A percentile compares a stretch with the other conserved stretches of the same genome.
Conservation (phyloP, 441 rosid genomes). For the Geranium incanum region DNA sequence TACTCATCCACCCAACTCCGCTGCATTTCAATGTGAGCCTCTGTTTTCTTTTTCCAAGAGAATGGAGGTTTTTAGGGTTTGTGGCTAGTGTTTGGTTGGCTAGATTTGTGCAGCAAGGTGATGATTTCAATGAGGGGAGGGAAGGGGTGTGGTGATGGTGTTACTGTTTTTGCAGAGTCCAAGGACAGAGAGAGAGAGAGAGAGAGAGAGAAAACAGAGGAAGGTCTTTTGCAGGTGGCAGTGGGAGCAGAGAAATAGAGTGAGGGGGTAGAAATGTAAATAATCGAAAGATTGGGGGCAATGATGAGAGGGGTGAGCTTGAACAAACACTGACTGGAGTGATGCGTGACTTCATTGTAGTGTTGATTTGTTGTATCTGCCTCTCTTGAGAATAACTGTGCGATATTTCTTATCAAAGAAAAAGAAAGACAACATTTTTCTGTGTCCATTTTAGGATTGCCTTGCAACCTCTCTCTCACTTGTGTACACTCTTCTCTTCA, state of each 20-base stretch:
- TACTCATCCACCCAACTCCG: slow-evolving; percentile 37
- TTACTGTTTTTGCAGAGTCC: slow-evolving; percentile 3
- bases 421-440: not conserved
- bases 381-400: not conserved
- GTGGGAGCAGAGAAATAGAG: slow-evolving; percentile 1
- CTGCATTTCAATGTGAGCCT: slow-evolving; percentile 24
- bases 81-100: not conserved
- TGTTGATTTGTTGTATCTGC: slow-evolving; percentile 4
- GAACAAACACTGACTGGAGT: not conserved
- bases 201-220: slow-evolving; percentile 7
- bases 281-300: not conserved
- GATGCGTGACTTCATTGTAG: slow-evolving; percentile 17
- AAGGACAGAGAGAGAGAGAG: slow-evolving; percentile 6
- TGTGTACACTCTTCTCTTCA: not conserved
- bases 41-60: not conserved
- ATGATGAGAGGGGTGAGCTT: not conserved
- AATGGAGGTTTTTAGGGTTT: not conserved
- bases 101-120: not conserved
- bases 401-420: not conserved
- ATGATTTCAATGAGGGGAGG: not conserved
- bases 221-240: not conserved
- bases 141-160: not conserved
- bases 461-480: not conserved
- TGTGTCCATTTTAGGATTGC: not conserved
- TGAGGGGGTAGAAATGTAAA: not conserved